Conservation (phyloP, 495 filamentous ascomycete genomes). For the Aspergillus cristatus region DNA sequence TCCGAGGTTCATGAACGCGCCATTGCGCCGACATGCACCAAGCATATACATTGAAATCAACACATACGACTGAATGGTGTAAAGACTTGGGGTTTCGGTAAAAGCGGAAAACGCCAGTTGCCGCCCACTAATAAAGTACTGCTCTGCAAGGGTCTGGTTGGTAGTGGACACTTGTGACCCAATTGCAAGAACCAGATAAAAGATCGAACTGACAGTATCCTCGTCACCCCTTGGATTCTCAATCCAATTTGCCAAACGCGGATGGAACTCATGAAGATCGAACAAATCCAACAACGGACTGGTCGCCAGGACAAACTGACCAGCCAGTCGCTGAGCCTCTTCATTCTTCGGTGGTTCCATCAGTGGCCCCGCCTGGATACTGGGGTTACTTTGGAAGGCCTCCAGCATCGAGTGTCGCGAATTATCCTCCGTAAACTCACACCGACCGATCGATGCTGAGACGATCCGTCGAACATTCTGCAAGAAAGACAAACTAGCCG, state of each 20-base stretch:
- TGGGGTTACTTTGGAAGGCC: constrained; percentile 36
- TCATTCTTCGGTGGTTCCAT: constrained; percentile 23
- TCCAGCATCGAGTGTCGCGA: constrained; percentile 61
- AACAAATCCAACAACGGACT: constrained; percentile 32
- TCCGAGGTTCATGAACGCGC: constrained; percentile 46
- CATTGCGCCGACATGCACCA: constrained; percentile 50
- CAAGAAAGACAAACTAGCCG: constrained; percentile 61
- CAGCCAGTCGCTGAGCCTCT: constrained; percentile 28
- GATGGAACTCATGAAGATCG: constrained; percentile 26
- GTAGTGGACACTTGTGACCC: constrained; percentile 48
- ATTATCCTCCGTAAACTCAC: constrained; percentile 60
- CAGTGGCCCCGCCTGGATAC: constrained; percentile 20
- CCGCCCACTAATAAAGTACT: constrained; percentile 48
- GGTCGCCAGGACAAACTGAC: constrained; percentile 34
- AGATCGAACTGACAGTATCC: constrained; percentile 42
- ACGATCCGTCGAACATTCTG: constrained; percentile 67
- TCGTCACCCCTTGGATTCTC: constrained; percentile 31
- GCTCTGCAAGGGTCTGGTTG: constrained; percentile 29
- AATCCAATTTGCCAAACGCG: constrained; percentile 32
- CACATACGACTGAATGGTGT: constrained; percentile 49
- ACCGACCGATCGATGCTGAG: constrained; percentile 52
- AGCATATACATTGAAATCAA: constrained; percentile 54
- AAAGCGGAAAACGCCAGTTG: constrained; percentile 46
- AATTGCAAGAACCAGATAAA: constrained; percentile 52
- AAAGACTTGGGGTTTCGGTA: constrained; percentile 45